Percentiles rank a stretch among this genome's conserved stretches.
These are phyloP conservation scores for Beauveria bassiana DNA, from an alignment of 2,329 filamentous ascomycete species.

Conservation along the genomic window DNA sequence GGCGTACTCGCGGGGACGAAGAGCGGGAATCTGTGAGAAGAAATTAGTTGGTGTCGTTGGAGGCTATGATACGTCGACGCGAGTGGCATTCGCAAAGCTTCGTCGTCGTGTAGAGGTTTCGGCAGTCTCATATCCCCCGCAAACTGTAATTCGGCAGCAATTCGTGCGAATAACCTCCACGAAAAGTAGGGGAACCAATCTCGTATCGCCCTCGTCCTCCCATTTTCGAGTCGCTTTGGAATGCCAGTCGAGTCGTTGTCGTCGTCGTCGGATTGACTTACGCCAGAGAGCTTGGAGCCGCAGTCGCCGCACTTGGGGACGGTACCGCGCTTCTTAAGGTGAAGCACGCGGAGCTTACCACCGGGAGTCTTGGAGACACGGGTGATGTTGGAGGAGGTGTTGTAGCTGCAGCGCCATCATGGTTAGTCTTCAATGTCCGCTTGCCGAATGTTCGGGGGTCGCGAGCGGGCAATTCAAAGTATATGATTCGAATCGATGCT, in stretches of 20 bases:
- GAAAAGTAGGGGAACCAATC: neutral
- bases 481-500: conserved; percentile 6
- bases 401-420: conserved; percentile 60
- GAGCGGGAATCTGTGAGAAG: conserved; percentile 71
- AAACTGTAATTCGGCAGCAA: neutral
- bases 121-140: neutral
- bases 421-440: conserved; percentile 11
- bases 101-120: neutral
- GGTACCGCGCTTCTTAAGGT: conserved; percentile 99
- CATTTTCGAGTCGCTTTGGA: neutral
- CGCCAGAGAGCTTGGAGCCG: conserved; percentile 92
- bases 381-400: conserved; percentile 96
- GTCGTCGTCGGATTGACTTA: conserved; percentile 51
- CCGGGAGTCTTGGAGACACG: conserved; percentile 94
- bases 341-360: conserved; percentile 88
- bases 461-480: conserved; percentile 14
- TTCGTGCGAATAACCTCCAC: neutral
- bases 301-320: conserved; percentile 99
- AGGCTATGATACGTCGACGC: neutral
- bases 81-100: conserved; percentile 4
- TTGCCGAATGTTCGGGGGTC: neutral
- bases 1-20: conserved; percentile 96
- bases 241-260: conserved; percentile 6
- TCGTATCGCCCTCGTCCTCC: neutral
- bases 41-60: neutral